phyloP scores from a whole-genome alignment of 441 rosid species.

The Aquilaria agallochum region DNA sequence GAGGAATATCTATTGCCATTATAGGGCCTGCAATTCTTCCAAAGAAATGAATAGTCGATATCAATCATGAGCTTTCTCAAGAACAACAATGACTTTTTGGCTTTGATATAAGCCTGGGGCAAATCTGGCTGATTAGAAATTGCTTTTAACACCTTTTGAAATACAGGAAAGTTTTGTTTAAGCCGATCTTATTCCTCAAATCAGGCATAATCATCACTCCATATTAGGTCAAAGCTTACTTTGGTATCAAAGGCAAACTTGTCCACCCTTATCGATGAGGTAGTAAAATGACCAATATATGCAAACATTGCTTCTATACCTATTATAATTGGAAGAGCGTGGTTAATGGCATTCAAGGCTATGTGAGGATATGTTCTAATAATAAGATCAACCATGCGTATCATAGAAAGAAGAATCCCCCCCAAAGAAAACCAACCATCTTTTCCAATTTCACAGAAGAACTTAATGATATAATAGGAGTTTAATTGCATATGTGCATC shows the following conservation, averaged over 20 bases:
- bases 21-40: constrained; percentile 34
- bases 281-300: constrained; percentile 39
- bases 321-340: neutral
- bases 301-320: constrained; percentile 49
- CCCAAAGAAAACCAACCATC: constrained; percentile 33
- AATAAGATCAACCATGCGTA: constrained; percentile 11
- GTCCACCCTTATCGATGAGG: constrained; percentile 23
- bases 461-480: constrained; percentile 19
- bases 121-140: constrained; percentile 16
- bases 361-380: neutral
- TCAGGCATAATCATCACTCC: too few species aligned
- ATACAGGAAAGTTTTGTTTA: constrained; percentile 21
- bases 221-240: too few species aligned
- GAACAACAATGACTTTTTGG: constrained; percentile 25
- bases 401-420: constrained; percentile 23
- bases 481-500: too few species aligned
- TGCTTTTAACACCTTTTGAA: constrained; percentile 22
- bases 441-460: constrained; percentile 26
- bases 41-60: constrained; percentile 29
- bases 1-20: constrained; percentile 30
- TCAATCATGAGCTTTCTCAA: constrained; percentile 34
- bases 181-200: too few species aligned
- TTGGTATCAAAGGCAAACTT: neutral
- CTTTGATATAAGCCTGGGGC: constrained; percentile 16
- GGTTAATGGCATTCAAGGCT: neutral